A percentile compares a stretch with the other conserved stretches of the same genome.
These are phyloP conservation scores for Kalmanozyma brasiliensis DNA, from an alignment of 1,284 basidiomycete species.

Conservation along the genomic window DNA sequence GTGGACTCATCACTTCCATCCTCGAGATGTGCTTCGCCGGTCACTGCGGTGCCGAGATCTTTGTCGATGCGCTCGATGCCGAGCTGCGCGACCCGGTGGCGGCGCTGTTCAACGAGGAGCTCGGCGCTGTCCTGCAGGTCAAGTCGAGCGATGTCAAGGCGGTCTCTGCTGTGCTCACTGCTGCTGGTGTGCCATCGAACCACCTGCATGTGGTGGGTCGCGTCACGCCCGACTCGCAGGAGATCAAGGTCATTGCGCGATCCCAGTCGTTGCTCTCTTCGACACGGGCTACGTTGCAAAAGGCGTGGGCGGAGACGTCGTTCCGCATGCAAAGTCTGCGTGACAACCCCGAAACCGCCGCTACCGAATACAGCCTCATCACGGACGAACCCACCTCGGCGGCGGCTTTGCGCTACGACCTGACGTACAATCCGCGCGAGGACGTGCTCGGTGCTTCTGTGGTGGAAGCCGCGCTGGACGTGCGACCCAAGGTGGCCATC, in stretches of 20 bases:
- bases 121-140: conserved; percentile 92
- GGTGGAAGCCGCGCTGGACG: conserved; percentile 46
- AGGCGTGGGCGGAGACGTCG: conserved; percentile 92
- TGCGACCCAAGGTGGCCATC: conserved; percentile 89
- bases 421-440: conserved; percentile 62
- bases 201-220: conserved; percentile 81
- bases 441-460: conserved; percentile 37
- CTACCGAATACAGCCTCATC: conserved; percentile 86
- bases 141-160: conserved; percentile 74
- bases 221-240: conserved; percentile 72
- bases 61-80: conserved; percentile 73
- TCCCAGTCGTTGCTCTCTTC: conserved; percentile 36
- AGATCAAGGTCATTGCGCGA: conserved; percentile 70
- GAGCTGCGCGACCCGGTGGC: conserved; percentile 71
- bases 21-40: conserved; percentile 98
- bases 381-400: conserved; percentile 45
- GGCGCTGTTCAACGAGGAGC: conserved; percentile 92
- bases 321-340: conserved; percentile 89
- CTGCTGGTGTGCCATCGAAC: conserved; percentile 78
- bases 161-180: conserved; percentile 76
- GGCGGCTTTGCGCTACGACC: conserved; percentile 69
- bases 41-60: conserved; percentile 79
- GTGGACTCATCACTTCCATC: conserved; percentile 89
- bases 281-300: conserved; percentile 78
- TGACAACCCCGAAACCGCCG: conserved; percentile 82